These are phyloP conservation scores for Lepiota venenata DNA, from an alignment of 768 basidiomycete species.

Conservation along the genomic window DNA sequence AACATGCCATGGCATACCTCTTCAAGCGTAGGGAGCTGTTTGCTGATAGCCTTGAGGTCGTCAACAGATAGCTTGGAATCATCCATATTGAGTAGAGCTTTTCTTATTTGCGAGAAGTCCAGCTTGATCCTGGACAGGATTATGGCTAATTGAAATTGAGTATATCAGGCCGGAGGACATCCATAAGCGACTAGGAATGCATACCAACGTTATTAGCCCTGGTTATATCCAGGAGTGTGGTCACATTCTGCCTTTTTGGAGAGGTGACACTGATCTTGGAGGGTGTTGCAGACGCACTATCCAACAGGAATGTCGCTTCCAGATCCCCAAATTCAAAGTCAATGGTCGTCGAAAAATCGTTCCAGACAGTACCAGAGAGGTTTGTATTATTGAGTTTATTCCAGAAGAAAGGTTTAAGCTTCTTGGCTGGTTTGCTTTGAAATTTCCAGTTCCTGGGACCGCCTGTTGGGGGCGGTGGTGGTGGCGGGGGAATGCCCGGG, in stretches of 20 bases:
- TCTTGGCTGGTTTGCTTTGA: constrained; percentile 44
- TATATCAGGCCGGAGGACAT: constrained; percentile 5
- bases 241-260: constrained; percentile 57
- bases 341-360: constrained; percentile 40
- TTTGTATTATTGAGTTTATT: constrained; percentile 59
- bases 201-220: constrained; percentile 82
- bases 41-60: constrained; percentile 69
- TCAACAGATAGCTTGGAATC: constrained; percentile 70
- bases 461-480: constrained; percentile 40
- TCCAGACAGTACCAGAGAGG: constrained; percentile 62
- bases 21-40: constrained; percentile 76
- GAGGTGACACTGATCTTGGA: constrained; percentile 32
- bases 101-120: constrained; percentile 59
- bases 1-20: constrained; percentile 47
- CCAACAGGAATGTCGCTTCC: constrained; percentile 68
- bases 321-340: constrained; percentile 66
- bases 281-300: constrained; percentile 36
- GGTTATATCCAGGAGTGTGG: constrained; percentile 74
- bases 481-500: constrained; percentile 16
- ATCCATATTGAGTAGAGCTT: constrained; percentile 68
- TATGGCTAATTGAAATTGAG: constrained; percentile 48
- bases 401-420: constrained; percentile 89
- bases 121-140: constrained; percentile 80
- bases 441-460: constrained; percentile 28
- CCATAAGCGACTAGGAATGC: constrained; percentile 17